Evolutionary conservation across 306 rosid genomes (phyloP).

Genomic region (Aeschynomene evenia): DNA sequence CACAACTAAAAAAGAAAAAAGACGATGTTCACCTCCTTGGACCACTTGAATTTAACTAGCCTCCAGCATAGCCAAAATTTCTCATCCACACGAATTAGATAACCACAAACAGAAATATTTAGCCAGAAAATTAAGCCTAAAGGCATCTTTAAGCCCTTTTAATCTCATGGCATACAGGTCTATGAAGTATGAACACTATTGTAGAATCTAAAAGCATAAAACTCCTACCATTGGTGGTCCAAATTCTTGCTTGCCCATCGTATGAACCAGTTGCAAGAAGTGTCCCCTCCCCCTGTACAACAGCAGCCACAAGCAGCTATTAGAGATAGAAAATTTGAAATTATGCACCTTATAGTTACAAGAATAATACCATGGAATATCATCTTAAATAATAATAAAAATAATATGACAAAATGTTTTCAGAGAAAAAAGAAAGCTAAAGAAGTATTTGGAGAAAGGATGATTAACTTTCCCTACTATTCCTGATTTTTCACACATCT

Average conservation of each 20-base stretch:
- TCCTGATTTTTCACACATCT: background rate
- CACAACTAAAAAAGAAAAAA: background rate
- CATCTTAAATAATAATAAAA: background rate
- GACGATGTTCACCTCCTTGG: background rate
- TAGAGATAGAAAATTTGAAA: background rate
- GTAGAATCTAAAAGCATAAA: background rate
- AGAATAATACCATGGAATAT: slow-evolving; percentile 6
- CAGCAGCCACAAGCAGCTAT: slow-evolving; percentile 8
- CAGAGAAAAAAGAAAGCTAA: background rate
- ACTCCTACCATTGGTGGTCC: slow-evolving; percentile 74
- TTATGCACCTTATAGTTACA: background rate
- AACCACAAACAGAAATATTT: slow-evolving; percentile 7
- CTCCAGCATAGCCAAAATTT: background rate
- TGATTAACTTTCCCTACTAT: background rate
- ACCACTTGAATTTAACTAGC: background rate
- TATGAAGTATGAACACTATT: background rate
- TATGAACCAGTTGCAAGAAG: slow-evolving; percentile 96
- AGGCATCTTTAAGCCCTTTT: slow-evolving; percentile 13
- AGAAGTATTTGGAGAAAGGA: background rate
- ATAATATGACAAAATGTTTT: background rate
- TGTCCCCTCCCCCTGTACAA: slow-evolving; percentile 76
- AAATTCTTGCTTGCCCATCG: slow-evolving; percentile 97
- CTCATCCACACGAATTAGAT: slow-evolving; percentile 8
- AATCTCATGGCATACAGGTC: slow-evolving; percentile 5
- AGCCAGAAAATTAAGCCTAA: background rate